phyloP scores from a whole-genome alignment of 148 eudicot genomes.

The Arbutus unedo region DNA sequence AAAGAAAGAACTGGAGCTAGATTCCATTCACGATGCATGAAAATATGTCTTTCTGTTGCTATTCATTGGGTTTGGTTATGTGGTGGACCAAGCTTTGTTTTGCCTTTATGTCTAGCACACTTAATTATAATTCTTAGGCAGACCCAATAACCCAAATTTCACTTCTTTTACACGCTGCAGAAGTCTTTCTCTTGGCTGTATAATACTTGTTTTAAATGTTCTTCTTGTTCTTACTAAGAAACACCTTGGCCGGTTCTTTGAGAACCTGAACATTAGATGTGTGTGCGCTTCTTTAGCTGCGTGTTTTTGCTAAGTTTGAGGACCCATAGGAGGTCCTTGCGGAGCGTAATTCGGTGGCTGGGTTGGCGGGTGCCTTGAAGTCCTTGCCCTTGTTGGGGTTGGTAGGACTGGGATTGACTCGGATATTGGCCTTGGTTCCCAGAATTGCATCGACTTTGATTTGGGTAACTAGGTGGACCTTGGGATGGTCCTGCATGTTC shows the following conservation, averaged over 20 bases:
- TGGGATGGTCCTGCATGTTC: too few species aligned
- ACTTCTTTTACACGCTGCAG: not conserved
- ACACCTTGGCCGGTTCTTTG: not conserved
- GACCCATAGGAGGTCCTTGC: too few species aligned
- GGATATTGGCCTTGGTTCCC: too few species aligned
- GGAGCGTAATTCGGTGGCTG: too few species aligned
- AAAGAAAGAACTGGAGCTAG: not conserved
- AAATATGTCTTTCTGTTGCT: not conserved
- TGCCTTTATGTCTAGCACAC: not conserved
- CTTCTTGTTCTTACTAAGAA: not conserved
- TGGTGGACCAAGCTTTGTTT: not conserved
- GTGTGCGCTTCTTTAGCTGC: not conserved
- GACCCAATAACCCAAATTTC: not conserved
- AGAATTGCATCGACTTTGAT: too few species aligned
- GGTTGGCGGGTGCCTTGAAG: too few species aligned
- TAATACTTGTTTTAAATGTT: not conserved
- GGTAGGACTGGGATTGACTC: too few species aligned
- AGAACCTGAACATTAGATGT: conserved; percentile 5
- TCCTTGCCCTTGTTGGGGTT: too few species aligned
- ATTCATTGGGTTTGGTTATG: not conserved
- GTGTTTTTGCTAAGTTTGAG: too few species aligned
- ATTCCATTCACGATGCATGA: not conserved
- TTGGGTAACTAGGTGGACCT: too few species aligned
- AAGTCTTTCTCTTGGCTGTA: not conserved
- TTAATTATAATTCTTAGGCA: not conserved